phyloP scores from a whole-genome alignment of 1,284 basidiomycete species.

The Farysia itapuensis region DNA sequence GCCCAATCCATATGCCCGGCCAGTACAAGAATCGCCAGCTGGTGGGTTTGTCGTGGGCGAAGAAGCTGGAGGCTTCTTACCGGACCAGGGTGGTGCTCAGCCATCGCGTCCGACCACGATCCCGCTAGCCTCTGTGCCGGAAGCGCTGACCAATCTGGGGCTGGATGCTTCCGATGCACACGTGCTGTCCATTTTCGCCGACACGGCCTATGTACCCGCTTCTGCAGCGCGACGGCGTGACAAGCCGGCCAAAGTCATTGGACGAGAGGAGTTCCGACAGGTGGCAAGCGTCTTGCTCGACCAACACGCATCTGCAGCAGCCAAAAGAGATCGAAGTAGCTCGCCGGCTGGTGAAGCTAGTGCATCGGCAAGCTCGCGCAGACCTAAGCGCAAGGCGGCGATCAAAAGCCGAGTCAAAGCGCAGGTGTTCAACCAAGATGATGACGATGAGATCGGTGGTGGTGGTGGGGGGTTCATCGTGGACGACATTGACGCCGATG shows the following conservation, averaged over 20 bases:
- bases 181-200: conserved; percentile 31
- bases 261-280: conserved; percentile 36
- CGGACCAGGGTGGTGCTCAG: conserved; percentile 1
- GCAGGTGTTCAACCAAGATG: conserved; percentile 5
- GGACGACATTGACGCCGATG: conserved; percentile 19
- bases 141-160: conserved; percentile 38
- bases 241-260: conserved; percentile 24
- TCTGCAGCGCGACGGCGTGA: conserved; percentile 7
- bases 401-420: conserved; percentile 15
- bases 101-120: conserved; percentile 15
- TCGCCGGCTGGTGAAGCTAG: background rate
- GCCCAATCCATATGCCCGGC: conserved; percentile 30
- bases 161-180: conserved; percentile 23
- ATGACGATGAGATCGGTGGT: background rate
- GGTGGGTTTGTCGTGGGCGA: conserved; percentile 22
- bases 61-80: conserved; percentile 7
- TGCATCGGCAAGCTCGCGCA: background rate
- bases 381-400: conserved; percentile 18
- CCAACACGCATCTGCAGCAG: background rate
- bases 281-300: conserved; percentile 30
- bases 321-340: background rate
- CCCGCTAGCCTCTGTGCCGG: conserved; percentile 34
- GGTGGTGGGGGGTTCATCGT: conserved; percentile 22
- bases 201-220: conserved; percentile 23
- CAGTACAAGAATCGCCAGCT: background rate